Base-by-base conservation (phyloP, 2,329 filamentous ascomycete genomes). In the Exophiala dermatitidis region DNA sequence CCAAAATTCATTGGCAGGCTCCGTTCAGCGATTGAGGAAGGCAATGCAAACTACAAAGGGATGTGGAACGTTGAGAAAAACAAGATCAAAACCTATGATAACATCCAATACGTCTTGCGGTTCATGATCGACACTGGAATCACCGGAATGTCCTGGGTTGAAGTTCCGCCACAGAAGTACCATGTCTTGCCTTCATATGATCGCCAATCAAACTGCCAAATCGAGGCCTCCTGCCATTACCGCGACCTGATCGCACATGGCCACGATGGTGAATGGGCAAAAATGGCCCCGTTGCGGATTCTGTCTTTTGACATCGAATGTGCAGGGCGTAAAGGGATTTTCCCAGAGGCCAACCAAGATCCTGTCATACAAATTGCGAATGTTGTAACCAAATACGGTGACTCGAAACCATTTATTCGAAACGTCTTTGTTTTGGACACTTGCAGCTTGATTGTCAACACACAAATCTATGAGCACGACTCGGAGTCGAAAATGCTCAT, bases 221-320 rank as follows among this genome's bases (percentile, higher is more conserved):
- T 98, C 60, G 93, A 98, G 72, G 93, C 91, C 8, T 79, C 84
- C 62, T 81, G 95, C 52, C 84, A 86, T 67, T 95, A 94, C 65
- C 75, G 77, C 54, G 84, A 97, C 64, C 75, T 98, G 5, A 83
- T 96, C 58, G 84, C 93, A 6, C 91, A 97, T 69, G 82, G 87
- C 46, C 83, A 90, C 1, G 86, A 93, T 61, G 91, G 90, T 12
- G 90, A 97, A 67, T 98, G 91, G 90, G 88, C 89, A 30, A 98
- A 96, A 72, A 96, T 97, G 84, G 93, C 94, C 0, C 93, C 93
- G 0, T 76, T 98, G 2, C 84, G 93, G 57, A 86, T 95, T 44
- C 72, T 98, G 43, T 97, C 93, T 3, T 97, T 98, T 66, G 93
- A 98, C 80, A 98, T 98, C 63, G 93, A 98, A 71, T 98, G 93